Percentiles rank a stretch among this genome's conserved stretches.
Evolutionary conservation across 73 alveolate species (phyloP).

Genomic region (Tetrahymena elliotti): DNA sequence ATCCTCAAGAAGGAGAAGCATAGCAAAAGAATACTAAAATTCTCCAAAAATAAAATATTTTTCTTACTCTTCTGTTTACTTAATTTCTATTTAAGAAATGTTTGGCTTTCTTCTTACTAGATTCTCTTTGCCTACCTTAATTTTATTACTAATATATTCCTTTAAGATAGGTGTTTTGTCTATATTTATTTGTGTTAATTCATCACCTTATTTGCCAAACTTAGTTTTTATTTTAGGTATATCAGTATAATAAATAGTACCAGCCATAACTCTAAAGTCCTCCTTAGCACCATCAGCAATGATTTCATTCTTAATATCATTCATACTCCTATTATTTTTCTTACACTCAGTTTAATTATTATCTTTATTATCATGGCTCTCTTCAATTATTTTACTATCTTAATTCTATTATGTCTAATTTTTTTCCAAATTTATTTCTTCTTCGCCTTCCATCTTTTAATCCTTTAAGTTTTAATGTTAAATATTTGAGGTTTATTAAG

Average conservation of each 20-base stretch:
- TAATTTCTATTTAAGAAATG: background rate
- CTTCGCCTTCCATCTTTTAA: background rate
- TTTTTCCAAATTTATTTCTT: background rate
- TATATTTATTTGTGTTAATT: slow-evolving; percentile 47
- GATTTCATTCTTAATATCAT: background rate
- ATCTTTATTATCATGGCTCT: background rate
- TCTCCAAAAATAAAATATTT: slow-evolving; percentile 49
- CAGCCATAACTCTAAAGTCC: slow-evolving; percentile 5
- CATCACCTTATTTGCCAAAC: slow-evolving; percentile 25
- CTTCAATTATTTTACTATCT: background rate
- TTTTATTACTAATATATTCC: background rate
- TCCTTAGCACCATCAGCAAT: slow-evolving; percentile 29
- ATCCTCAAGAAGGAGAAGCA: slow-evolving; percentile 56
- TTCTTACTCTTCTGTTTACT: slow-evolving; percentile 35
- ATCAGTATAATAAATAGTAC: slow-evolving; percentile 38
- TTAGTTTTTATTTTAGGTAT: slow-evolving; percentile 25
- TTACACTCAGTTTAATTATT: background rate
- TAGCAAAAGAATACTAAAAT: slow-evolving; percentile 56
- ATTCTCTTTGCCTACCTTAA: background rate
- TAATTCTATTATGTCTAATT: background rate
- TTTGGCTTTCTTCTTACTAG: background rate
- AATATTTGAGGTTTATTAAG: too few species aligned
- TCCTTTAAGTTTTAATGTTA: background rate
- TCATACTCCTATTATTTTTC: background rate
- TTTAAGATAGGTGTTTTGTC: slow-evolving; percentile 50